Base-by-base conservation (phyloP, 192 early-diverging fungal genomes). In the Jimgerdemannia lactiflua region DNA sequence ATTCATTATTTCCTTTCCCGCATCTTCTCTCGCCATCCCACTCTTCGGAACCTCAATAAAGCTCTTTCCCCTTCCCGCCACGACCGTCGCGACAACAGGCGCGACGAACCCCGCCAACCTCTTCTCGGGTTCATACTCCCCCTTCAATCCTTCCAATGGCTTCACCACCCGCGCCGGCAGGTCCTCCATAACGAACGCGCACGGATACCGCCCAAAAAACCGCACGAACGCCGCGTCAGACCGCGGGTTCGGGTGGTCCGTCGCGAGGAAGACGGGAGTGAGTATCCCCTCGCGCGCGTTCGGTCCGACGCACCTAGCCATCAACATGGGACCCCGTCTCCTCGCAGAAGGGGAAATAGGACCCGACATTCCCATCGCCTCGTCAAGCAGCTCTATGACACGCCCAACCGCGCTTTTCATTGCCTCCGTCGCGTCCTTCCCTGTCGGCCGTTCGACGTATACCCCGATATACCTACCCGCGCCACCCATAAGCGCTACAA, bases 401-500 rank as follows among this genome's bases (percentile, higher is more conserved):
- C 29, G 29, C 29, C 29, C 29, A 29, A 29, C 29, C 29, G 29
- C 29, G 29, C 29, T 29, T 29, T 29, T 29, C 29, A 29, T 29
- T 29, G 29, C 29, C 29, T 29, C 49, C 49, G 0, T 0, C 14
- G 14, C 49, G 6, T 59, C 8, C 49, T 59, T 14, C 49, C 6
- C 49, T 59, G 49, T 59, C 49, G 14, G 8, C 8, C 14, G 2
- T 59, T 59, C 49, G 59, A 82, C 74, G 70, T 90, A 86, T 14
- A 87, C 41, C 3, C 81, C 81, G 0, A 86, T 42, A 73, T 79
- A 89, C 0, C 40, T 65, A 4, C 77, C 82, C 4, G 77, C 67
- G 3, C 86, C 88, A 14, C 87, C 89, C 14, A 88, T 66, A 42
- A 79, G 79, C 0, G 78, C 63, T 1, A 85, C 78, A 41, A 90